Evolutionary conservation across 2,329 filamentous ascomycete species (phyloP).

Genomic region (Colletotrichum sp.): DNA sequence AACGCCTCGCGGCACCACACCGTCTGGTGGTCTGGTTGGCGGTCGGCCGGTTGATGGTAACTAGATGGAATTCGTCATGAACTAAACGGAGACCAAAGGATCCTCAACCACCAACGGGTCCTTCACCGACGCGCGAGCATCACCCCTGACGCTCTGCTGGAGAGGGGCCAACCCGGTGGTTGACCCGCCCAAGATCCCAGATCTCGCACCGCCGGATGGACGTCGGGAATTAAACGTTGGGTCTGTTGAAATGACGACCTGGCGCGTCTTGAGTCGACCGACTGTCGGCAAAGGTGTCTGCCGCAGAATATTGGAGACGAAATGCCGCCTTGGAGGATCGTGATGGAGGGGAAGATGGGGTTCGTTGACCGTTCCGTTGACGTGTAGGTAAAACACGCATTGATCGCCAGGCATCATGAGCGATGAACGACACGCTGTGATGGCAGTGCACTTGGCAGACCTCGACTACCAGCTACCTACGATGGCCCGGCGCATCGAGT

Average conservation of each 20-base stretch:
- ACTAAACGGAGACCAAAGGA: neutral
- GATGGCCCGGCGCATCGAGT: neutral
- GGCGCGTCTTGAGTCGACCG: neutral
- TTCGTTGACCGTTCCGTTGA: neutral
- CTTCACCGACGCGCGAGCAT: neutral
- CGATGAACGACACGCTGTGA: neutral
- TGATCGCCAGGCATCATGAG: neutral
- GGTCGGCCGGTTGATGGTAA: neutral
- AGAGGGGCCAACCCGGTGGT: neutral
- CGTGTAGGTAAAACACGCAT: neutral
- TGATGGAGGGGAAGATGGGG: neutral
- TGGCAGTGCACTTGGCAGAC: conserved; percentile 4
- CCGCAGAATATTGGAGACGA: neutral
- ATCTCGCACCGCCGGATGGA: neutral
- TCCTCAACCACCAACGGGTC: neutral
- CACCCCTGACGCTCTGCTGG: neutral
- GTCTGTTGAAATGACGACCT: neutral
- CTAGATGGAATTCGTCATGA: conserved; percentile 10
- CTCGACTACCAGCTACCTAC: neutral
- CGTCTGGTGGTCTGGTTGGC: neutral
- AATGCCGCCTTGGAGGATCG: neutral
- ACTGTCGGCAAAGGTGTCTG: neutral
- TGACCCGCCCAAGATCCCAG: conserved; percentile 1
- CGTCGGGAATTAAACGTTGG: conserved; percentile 4
- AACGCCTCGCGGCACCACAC: neutral